Conservation (phyloP, 169 alveolate species). For the Plasmodium inui region DNA sequence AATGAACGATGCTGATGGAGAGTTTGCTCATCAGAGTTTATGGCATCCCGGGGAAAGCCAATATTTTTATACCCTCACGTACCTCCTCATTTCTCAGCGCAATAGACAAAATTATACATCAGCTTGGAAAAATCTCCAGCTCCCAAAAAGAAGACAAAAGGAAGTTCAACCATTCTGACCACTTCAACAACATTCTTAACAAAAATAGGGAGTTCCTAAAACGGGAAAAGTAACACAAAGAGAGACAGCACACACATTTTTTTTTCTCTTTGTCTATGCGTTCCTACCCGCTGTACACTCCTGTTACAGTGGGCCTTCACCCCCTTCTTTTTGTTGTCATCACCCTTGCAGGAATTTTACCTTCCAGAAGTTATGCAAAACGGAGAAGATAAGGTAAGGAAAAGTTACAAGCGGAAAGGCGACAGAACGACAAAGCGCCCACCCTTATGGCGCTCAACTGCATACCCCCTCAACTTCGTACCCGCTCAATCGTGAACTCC, state of each 20-base stretch:
- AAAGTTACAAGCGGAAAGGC: background rate
- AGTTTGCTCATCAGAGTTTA: background rate
- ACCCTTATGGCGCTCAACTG: background rate
- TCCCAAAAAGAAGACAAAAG: background rate
- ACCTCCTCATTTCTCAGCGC: conserved; percentile 5
- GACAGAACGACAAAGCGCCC: background rate
- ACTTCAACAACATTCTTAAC: conserved; percentile 39
- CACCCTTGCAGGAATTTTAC: conserved; percentile 21
- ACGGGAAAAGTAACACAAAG: conserved; percentile 33
- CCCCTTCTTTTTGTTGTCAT: background rate
- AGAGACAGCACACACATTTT: background rate
- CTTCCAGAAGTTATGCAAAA: conserved; percentile 19
- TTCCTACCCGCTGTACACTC: background rate
- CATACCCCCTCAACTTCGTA: background rate
- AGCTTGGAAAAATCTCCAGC: conserved; percentile 18
- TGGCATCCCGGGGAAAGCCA: background rate
- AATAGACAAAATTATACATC: conserved; percentile 60
- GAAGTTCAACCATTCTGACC: conserved; percentile 17
- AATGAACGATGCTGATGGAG: background rate
- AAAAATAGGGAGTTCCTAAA: conserved; percentile 52
- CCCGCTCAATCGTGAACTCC: background rate
- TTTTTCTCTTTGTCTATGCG: background rate
- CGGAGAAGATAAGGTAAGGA: conserved; percentile 52
- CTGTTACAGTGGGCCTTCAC: background rate
- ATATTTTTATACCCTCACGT: background rate